Evolutionary conservation across 2,329 filamentous ascomycete genomes (phyloP).

Genomic region (Pseudogymnoascus verrucosus): DNA sequence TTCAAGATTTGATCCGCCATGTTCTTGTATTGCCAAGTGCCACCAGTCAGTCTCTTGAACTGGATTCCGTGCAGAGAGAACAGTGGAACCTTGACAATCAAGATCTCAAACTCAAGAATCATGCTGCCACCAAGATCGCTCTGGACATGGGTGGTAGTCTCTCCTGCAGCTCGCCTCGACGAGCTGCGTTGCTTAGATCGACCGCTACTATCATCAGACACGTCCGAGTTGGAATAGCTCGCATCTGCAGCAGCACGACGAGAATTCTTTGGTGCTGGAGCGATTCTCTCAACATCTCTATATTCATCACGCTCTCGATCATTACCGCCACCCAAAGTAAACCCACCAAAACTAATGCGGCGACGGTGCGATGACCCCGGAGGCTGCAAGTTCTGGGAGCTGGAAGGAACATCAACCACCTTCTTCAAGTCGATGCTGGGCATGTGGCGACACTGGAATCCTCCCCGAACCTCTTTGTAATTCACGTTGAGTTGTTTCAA

Average conservation of each 20-base stretch:
- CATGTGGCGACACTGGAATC: constrained; percentile 80
- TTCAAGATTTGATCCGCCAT: constrained; percentile 94
- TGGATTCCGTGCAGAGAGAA: constrained; percentile 91
- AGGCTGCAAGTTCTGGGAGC: constrained; percentile 32
- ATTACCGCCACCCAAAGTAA: constrained; percentile 44
- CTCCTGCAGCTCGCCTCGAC: constrained; percentile 60
- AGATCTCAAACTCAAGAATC: constrained; percentile 85
- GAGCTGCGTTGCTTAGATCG: constrained; percentile 43
- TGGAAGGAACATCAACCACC: constrained; percentile 53
- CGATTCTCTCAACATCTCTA: constrained; percentile 48
- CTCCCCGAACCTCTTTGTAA: constrained; percentile 84
- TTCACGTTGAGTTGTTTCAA: constrained; percentile 83
- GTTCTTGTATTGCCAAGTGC: constrained; percentile 97
- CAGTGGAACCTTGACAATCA: constrained; percentile 94
- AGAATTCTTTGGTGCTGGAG: constrained; percentile 40
- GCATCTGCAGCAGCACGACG: constrained; percentile 47
- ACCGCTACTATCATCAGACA: constrained; percentile 67
- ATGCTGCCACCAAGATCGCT: constrained; percentile 80
- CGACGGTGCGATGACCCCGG: constrained; percentile 52
- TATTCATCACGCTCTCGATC: constrained; percentile 66
- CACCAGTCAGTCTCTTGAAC: constrained; percentile 92
- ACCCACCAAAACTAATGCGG: constrained; percentile 76
- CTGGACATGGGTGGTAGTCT: constrained; percentile 87
- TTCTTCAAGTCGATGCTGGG: constrained; percentile 84
- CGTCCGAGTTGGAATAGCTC: constrained; percentile 81